phyloP scores from a whole-genome alignment of 2,329 filamentous ascomycete species.

The Didymellaceae sp. region DNA sequence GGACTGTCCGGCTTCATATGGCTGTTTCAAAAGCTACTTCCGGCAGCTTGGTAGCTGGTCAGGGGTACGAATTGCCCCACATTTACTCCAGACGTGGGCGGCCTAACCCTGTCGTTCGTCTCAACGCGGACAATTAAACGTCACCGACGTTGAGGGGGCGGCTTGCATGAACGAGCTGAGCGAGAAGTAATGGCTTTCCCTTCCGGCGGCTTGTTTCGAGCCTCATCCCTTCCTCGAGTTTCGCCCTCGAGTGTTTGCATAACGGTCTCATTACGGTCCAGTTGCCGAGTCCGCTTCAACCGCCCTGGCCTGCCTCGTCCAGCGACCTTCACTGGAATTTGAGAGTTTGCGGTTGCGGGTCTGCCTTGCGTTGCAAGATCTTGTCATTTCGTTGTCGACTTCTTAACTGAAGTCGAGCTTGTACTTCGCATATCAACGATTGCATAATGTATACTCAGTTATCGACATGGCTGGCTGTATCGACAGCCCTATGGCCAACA shows the following conservation, averaged over 20 bases:
- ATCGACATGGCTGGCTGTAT: slow-evolving; percentile 31
- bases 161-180: slow-evolving; percentile 10
- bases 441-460: slow-evolving; percentile 35
- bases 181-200: neutral
- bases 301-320: slow-evolving; percentile 12
- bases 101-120: slow-evolving; percentile 14
- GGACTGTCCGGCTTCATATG: slow-evolving; percentile 10
- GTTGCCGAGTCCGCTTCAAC: neutral
- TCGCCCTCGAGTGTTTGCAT: neutral
- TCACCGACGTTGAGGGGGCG: slow-evolving; percentile 5
- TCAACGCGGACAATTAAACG: slow-evolving; percentile 14
- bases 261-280: neutral
- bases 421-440: neutral
- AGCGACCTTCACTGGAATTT: slow-evolving; percentile 4
- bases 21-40: slow-evolving; percentile 14
- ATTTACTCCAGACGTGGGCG: neutral
- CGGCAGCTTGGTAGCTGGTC: slow-evolving; percentile 15
- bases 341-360: neutral
- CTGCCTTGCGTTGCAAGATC: slow-evolving; percentile 1
- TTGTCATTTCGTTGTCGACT: slow-evolving; percentile 1
- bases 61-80: slow-evolving; percentile 8
- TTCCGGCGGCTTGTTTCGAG: neutral
- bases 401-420: slow-evolving; percentile 10
- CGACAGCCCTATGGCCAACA: slow-evolving; percentile 34
- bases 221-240: neutral